Evolutionary conservation across 441 rosid species (phyloP), one percentile per base, ranked within the genome.

Genomic region (Hypseocharis bilobata): DNA sequence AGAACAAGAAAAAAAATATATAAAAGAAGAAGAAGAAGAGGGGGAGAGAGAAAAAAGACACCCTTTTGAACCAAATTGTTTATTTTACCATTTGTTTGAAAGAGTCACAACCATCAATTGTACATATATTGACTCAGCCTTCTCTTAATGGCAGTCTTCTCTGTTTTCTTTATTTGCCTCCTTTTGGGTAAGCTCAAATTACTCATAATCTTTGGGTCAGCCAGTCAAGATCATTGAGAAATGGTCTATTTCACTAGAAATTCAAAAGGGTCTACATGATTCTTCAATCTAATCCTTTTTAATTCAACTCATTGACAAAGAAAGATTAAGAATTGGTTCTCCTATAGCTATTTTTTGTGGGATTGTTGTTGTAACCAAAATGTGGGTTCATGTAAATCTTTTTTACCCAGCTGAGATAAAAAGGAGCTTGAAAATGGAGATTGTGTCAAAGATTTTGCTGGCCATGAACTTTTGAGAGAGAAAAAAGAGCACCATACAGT

Each of bases 51-150:
- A n/a, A n/a, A n/a, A n/a, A n/a, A n/a, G n/a, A n/a, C n/a, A 47
- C 54, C 54, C 54, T n/a, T 47, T 47, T 47, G 16, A n/a, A 44
- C 51, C 51, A 44, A 44, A n/a, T 44, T 16, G 54, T 47, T 47
- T 47, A 47, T 47, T 47, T 47, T 47, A 47, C 54, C 54, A 47
- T 47, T 16, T 47, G 54, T 47, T 47, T 47, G 54, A 47, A 47
- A 47, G 54, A 47, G 54, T 47, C 54, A 16, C 17, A 19, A 23
- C 54, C 17, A 16, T 22, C 16, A 47, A 47, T 47, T 0, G 23
- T 22, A 47, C 54, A 47, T 0, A 5, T 47, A 23, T 17, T 47
- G 54, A 47, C 54, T 47, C 54, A 47, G 23, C 54, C 54, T 47
- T 16, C 54, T 16, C 17, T 47, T 47, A 47, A 19, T 47, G 6